Conservation (phyloP, 768 basidiomycete species). For the Suillus lakei region DNA sequence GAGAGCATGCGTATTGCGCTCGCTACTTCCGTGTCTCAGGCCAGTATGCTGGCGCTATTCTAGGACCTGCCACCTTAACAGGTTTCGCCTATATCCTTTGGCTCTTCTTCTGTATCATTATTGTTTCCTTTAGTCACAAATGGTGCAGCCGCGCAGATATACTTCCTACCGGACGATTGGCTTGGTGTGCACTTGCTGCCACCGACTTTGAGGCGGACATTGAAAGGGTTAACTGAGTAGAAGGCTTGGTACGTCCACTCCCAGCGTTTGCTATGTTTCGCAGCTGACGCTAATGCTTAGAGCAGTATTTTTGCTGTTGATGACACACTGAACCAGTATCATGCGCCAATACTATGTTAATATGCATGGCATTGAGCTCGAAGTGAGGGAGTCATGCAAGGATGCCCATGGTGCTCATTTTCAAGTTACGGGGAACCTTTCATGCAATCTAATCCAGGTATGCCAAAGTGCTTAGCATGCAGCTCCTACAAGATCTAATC, state of each 20-base stretch:
- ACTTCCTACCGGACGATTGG: constrained; percentile 62
- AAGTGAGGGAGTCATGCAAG: constrained; percentile 33
- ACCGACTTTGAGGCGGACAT: constrained; percentile 57
- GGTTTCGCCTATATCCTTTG: constrained; percentile 49
- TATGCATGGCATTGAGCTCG: constrained; percentile 62
- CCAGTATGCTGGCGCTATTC: constrained; percentile 14
- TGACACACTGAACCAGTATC: constrained; percentile 56
- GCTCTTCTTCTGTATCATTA: constrained; percentile 27
- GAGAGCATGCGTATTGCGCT: neutral
- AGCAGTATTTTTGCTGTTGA: constrained; percentile 56
- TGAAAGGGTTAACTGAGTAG: constrained; percentile 42
- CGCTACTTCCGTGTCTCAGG: neutral
- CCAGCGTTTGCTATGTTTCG: constrained; percentile 19
- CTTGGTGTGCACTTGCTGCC: constrained; percentile 66
- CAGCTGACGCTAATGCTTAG: constrained; percentile 23
- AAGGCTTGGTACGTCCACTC: neutral
- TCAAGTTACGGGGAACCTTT: constrained; percentile 73
- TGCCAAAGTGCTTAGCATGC: constrained; percentile 58
- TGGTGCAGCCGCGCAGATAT: constrained; percentile 51
- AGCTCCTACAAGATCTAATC: constrained; percentile 68
- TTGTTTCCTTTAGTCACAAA: constrained; percentile 51
- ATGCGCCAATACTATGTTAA: constrained; percentile 39
- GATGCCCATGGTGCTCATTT: neutral
- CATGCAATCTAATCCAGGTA: constrained; percentile 62
- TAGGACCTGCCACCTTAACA: neutral